Evolutionary conservation across 106 monocot genomes (phyloP), one percentile per base, ranked within the genome.

Genomic region (Dendrobium officinale): DNA sequence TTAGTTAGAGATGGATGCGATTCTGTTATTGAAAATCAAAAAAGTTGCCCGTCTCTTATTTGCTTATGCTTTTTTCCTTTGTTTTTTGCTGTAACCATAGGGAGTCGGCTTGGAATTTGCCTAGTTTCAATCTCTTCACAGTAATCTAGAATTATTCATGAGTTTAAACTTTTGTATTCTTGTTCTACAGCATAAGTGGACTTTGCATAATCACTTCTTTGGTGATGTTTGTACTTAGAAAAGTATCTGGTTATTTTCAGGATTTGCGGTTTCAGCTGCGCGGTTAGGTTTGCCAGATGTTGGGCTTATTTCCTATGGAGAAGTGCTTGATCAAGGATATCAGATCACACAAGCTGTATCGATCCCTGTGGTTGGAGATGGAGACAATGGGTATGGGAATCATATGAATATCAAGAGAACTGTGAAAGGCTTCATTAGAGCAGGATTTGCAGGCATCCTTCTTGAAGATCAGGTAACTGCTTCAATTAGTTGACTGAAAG

Each of bases 321-420:
- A 99, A 87, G 91, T 99, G 92, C 73, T 93, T 0, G 95, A 95
- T 83, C 98, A 99, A 81, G 98, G 95, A 55, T 40, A 37, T 47
- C 91, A 88, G 48, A 99, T 99, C 33, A 95, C 95, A 6, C 89
- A 99, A 86, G 89, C 92, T 49, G 92, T 93, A 37, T 93, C 92
- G 0, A 99, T 99, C 72, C 98, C 98, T 31, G 92, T 99, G 22
- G 93, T 99, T 82, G 98, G 98, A 79, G 98, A 99, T 87, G 98
- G 89, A 61, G 98, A 99, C 73, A 99, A 88, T 84, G 98, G 98
- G 74, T 99, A 95, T 87, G 98, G 98, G n/a, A 95, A 99, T 85
- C 79, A 47, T 75, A 87, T 99, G 89, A 95, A 95, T 87, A 89
- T 95, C 48, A 99, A 99, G 61, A 89, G 98, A 83, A 99, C 98